Evolutionary conservation across 768 basidiomycete genomes (phyloP).

Genomic region (Phallus indusiatus): DNA sequence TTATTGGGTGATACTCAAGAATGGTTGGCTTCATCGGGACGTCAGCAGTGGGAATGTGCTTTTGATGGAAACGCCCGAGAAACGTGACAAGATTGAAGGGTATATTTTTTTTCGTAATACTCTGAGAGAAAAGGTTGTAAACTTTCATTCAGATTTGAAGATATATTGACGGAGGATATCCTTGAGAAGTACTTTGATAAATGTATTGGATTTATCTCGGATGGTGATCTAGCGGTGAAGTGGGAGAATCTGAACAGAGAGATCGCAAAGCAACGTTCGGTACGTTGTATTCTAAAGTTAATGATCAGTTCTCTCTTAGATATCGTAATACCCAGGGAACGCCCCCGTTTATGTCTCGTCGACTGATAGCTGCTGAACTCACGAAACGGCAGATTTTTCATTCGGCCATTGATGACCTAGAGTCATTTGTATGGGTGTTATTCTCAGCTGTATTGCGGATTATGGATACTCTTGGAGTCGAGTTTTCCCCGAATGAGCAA

Average conservation of each 20-base stretch:
- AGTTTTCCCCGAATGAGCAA: not conserved
- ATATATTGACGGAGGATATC: not conserved
- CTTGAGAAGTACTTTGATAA: not conserved
- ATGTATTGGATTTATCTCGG: not conserved
- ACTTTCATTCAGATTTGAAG: not conserved
- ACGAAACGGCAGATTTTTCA: not conserved
- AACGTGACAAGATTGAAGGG: not conserved
- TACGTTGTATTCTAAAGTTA: not conserved
- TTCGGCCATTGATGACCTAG: conserved; percentile 1
- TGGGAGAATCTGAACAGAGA: not conserved
- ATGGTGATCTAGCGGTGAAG: not conserved
- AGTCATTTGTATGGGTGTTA: conserved; percentile 3
- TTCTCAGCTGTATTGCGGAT: not conserved
- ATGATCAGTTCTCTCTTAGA: not conserved
- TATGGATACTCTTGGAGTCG: not conserved
- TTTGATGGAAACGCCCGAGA: not conserved
- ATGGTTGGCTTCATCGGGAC: conserved; percentile 6
- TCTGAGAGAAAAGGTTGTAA: not conserved
- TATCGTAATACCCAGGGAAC: not conserved
- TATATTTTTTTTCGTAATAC: not conserved
- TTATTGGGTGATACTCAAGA: not conserved
- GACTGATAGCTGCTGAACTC: not conserved
- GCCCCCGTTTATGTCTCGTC: not conserved
- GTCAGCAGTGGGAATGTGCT: conserved; percentile 8
- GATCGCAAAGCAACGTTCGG: not conserved